phyloP scores from a whole-genome alignment of 352 stramenopile genomes.

The Globisporangium spiculum region DNA sequence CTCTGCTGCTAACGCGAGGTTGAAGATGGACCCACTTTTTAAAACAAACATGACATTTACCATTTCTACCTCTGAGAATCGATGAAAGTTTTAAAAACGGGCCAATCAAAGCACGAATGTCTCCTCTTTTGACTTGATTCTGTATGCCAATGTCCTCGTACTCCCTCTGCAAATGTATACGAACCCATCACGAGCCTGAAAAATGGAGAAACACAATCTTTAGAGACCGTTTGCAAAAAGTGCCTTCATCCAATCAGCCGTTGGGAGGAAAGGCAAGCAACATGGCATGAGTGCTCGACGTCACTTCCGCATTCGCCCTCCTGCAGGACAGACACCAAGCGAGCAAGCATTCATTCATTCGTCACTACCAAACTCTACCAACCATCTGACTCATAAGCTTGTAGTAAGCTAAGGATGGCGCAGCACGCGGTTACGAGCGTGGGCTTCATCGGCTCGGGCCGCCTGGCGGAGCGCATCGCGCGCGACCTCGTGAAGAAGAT shows the following conservation, averaged over 20 bases:
- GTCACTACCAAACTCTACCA: neutral
- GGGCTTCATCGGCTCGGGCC: conserved; percentile 71
- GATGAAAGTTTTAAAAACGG: too few relatives aligned
- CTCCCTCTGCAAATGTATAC: too few relatives aligned
- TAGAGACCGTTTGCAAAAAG: too few relatives aligned
- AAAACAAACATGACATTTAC: too few relatives aligned
- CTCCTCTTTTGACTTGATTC: too few relatives aligned
- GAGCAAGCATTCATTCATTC: neutral
- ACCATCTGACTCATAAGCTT: neutral
- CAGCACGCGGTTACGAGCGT: conserved; percentile 49
- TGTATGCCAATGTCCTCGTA: too few relatives aligned
- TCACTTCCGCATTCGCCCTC: neutral
- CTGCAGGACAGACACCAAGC: neutral
- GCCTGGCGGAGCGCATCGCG: conserved; percentile 58
- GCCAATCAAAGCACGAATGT: too few relatives aligned
- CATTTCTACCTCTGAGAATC: too few relatives aligned
- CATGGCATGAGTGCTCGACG: neutral
- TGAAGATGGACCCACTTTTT: conserved; percentile 10
- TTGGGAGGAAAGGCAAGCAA: neutral
- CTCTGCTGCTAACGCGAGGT: neutral
- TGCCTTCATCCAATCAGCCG: conserved; percentile 5
- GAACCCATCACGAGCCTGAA: neutral
- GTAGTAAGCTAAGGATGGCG: conserved; percentile 3
- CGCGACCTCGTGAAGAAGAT: conserved; percentile 63
- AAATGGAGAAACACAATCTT: too few relatives aligned